These are phyloP conservation scores for Chaetomium cochliodes DNA, from an alignment of 495 filamentous ascomycete genomes.

Conservation along the genomic window DNA sequence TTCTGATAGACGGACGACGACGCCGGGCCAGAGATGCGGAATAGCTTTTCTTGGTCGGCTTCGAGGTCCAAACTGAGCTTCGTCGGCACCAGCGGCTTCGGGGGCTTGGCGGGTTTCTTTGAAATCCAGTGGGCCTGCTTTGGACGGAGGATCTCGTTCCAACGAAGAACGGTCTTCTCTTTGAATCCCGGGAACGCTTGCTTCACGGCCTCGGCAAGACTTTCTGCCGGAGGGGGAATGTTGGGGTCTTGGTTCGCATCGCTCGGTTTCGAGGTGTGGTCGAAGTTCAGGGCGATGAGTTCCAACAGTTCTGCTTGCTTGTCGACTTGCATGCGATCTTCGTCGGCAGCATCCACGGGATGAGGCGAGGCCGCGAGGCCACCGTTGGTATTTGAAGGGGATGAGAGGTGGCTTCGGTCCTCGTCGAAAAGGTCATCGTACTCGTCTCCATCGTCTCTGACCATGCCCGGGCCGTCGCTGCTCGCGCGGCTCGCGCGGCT, in stretches of 20 bases:
- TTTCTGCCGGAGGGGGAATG: constrained; percentile 60
- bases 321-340: constrained; percentile 34
- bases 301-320: constrained; percentile 29
- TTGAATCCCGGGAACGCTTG: constrained; percentile 70
- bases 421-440: constrained; percentile 55
- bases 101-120: constrained; percentile 67
- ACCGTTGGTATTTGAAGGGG: constrained; percentile 35
- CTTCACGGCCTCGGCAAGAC: constrained; percentile 64
- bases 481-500: constrained; percentile 27
- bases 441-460: constrained; percentile 48
- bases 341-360: constrained; percentile 35
- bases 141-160: constrained; percentile 70
- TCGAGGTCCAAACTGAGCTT: constrained; percentile 84
- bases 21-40: constrained; percentile 62
- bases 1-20: constrained; percentile 48
- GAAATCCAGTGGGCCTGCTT: constrained; percentile 68
- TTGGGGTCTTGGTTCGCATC: constrained; percentile 47
- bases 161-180: constrained; percentile 60
- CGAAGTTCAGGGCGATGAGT: constrained; percentile 46
- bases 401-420: constrained; percentile 39
- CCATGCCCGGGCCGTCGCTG: constrained; percentile 46
- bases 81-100: constrained; percentile 76
- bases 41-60: constrained; percentile 75
- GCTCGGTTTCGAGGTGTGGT: constrained; percentile 39
- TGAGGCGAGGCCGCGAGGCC: constrained; percentile 38